Conservation (phyloP, 2,329 filamentous ascomycete species). For the Rosellinia necatrix region DNA sequence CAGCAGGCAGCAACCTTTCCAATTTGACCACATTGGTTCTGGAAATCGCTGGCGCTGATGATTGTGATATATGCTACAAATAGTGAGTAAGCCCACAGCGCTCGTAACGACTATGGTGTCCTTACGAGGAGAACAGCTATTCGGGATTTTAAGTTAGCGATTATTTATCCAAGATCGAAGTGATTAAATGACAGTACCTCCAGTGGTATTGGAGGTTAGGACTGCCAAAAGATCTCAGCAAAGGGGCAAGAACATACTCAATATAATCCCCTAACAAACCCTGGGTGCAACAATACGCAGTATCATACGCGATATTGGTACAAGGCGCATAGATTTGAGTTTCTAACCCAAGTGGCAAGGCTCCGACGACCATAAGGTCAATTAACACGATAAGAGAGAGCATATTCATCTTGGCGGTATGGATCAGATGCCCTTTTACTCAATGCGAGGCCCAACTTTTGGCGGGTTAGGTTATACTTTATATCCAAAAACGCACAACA, state of each 20-base stretch:
- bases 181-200: no score
- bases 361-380: slow-evolving; percentile 3
- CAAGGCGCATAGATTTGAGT: background rate
- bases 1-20: slow-evolving; percentile 6
- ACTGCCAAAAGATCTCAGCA: background rate
- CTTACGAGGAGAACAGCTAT: slow-evolving; percentile 6
- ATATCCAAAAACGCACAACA: no score
- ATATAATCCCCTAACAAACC: background rate
- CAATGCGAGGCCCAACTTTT: background rate
- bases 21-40: slow-evolving; percentile 2
- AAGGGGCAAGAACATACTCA: background rate
- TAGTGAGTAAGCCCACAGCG: background rate
- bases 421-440: background rate
- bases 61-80: background rate
- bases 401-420: slow-evolving; percentile 4
- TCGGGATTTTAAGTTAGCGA: background rate
- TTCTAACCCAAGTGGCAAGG: slow-evolving; percentile 1
- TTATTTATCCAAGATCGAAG: background rate
- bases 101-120: background rate
- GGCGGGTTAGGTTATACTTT: background rate
- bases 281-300: slow-evolving; percentile 5
- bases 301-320: slow-evolving; percentile 1
- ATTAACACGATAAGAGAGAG: background rate
- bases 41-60: slow-evolving; percentile 1
- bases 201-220: background rate